Evolutionary conservation across 805 yeast genomes (phyloP).

Genomic region (Myxozyma melibiosi): DNA sequence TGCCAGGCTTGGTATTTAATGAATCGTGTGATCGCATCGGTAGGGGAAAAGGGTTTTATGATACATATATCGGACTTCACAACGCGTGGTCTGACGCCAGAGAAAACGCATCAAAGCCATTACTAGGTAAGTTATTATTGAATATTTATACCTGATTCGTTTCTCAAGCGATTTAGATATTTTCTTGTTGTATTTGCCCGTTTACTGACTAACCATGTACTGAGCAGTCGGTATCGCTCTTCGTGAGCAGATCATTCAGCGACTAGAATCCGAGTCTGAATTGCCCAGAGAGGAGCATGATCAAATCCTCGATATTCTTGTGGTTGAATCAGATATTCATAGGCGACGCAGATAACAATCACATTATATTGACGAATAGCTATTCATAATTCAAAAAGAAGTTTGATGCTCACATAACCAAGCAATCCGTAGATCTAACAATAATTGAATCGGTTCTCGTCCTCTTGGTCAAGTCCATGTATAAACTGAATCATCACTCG

Average conservation of each 20-base stretch:
- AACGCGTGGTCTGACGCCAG: constrained; percentile 37
- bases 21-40: constrained; percentile 63
- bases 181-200: not conserved
- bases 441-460: no score
- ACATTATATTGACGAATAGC: no score
- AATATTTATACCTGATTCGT: no score
- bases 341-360: not conserved
- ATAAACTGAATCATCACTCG: no score
- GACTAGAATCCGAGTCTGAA: constrained; percentile 3
- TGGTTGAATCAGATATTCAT: constrained; percentile 46
- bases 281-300: constrained; percentile 69
- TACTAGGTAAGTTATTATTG: constrained; percentile 6
- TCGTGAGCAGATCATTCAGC: constrained; percentile 57
- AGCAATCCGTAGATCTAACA: no score
- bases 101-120: not conserved
- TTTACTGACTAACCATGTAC: not conserved
- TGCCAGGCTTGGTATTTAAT: constrained; percentile 88
- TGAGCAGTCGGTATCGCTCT: constrained; percentile 61
- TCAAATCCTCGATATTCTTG: constrained; percentile 56
- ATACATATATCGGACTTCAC: constrained; percentile 65
- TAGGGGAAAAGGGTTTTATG: constrained; percentile 93
- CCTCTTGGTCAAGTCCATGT: no score
- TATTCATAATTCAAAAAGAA: no score
- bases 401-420: no score
- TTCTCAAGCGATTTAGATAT: no score